Conservation (phyloP, 2,329 filamentous ascomycete genomes). For the Aspergillus arachidicola region DNA sequence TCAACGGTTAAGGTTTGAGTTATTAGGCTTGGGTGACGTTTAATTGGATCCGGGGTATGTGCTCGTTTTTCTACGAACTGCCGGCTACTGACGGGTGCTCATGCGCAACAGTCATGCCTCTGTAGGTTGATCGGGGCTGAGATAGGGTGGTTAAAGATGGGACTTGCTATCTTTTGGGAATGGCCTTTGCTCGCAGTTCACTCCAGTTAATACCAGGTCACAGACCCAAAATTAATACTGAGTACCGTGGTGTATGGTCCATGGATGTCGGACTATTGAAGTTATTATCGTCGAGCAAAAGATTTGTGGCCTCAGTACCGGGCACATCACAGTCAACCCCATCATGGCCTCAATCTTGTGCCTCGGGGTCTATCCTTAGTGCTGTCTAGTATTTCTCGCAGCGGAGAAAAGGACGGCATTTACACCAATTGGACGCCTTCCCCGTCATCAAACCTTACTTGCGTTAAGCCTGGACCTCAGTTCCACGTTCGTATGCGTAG, state of each 20-base stretch:
- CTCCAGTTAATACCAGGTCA: neutral
- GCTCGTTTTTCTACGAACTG: neutral
- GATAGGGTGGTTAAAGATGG: too few relatives aligned
- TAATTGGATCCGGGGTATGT: slow-evolving; percentile 1
- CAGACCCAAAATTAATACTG: neutral
- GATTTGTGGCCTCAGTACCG: neutral
- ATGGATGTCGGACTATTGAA: neutral
- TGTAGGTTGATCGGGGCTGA: neutral
- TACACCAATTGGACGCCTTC: slow-evolving; percentile 6
- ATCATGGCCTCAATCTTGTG: neutral
- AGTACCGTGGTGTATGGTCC: neutral
- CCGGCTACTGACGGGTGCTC: neutral
- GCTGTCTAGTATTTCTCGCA: neutral
- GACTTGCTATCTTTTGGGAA: neutral
- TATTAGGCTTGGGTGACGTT: slow-evolving; percentile 7
- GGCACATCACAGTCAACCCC: neutral
- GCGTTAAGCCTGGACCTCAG: slow-evolving; percentile 4
- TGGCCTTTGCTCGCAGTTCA: neutral
- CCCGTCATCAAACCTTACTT: slow-evolving; percentile 5
- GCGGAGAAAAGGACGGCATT: neutral
- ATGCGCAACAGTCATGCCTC: neutral
- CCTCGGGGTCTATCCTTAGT: neutral
- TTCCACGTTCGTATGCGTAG: neutral
- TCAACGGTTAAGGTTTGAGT: slow-evolving; percentile 10
- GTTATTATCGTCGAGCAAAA: neutral